Evolutionary conservation across 2,329 filamentous ascomycete species (phyloP), one percentile per base, ranked within the genome.

Genomic region (Trichoderma atroviride): DNA sequence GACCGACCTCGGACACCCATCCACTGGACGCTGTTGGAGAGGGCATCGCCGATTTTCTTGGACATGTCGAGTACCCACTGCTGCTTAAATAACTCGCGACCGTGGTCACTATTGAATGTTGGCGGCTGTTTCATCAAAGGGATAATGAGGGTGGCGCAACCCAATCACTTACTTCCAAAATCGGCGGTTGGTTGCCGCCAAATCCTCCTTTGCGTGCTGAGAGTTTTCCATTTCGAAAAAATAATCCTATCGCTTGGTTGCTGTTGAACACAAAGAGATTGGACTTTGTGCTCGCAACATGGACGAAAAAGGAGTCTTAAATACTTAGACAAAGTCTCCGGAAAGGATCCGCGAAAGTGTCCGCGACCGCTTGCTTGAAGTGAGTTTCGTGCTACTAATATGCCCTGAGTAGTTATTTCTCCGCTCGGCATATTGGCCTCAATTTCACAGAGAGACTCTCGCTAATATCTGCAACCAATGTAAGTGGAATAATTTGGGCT

Each of bases 111-210:
- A 29, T 27, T 33, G 24, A 9, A 19, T 31, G 2, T 57, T 33
- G 24, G 35, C n/a, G 5, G 3, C 14, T 57, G 5, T 3, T 37
- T 5, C 16, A 16, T 2, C 1, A 11, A 57, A 57, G 19, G 4
- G 31, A n/a, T 9, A 19, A 1, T 22, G 35, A 22, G 29, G 19
- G 14, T 35, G 19, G 7, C n/a, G 31, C 31, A 50, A 33, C 47
- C n/a, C 9, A 27, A 50, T 29, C n/a, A 58, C 62, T 50, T 40
- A 58, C 52, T 66, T 66, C 62, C 53, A 66, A 13, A 66, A 66
- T 7, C 56, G 29, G 27, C 62, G 62, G 14, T 66, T 66, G n/a
- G 53, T 13, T 13, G 62, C 37, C 19, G 52, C 52, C 27, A 66
- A 5, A 24, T 31, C 53, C 27, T 56, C 53, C 11, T 33, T 57